Conservation (phyloP, 1,139 yeast species). For the Suhomyces bokatorum region DNA sequence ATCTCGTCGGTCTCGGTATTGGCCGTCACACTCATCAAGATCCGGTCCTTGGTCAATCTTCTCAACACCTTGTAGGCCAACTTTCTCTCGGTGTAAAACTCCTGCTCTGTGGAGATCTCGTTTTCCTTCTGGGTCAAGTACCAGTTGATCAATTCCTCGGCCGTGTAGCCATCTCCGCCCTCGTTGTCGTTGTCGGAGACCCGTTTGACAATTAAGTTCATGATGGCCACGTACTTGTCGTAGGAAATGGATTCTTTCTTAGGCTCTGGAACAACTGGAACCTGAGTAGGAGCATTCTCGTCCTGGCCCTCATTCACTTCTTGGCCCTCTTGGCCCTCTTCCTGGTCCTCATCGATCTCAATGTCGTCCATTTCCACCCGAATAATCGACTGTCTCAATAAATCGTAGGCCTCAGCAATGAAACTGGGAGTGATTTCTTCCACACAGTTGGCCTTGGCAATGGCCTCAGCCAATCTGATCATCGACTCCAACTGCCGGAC, state of each 20-base stretch:
- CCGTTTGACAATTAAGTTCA: constrained; percentile 74
- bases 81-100: constrained; percentile 68
- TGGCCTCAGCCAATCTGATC: constrained; percentile 93
- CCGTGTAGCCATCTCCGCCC: constrained; percentile 69
- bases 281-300: constrained; percentile 11
- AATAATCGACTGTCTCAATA: constrained; percentile 86
- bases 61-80: constrained; percentile 79
- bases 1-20: constrained; percentile 9
- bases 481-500: constrained; percentile 95
- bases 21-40: constrained; percentile 68
- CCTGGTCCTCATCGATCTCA: constrained; percentile 60
- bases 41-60: constrained; percentile 81
- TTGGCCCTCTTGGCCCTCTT: constrained; percentile 10
- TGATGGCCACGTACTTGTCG: constrained; percentile 82
- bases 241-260: constrained; percentile 54
- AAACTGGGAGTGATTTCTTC: constrained; percentile 83
- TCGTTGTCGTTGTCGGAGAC: constrained; percentile 58
- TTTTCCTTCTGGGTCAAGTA: constrained; percentile 77
- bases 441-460: constrained; percentile 95
- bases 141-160: constrained; percentile 72
- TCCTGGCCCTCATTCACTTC: constrained; percentile 9
- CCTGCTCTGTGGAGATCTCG: constrained; percentile 67
- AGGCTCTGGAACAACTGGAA: constrained; percentile 12
- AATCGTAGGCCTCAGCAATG: constrained; percentile 91
- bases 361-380: constrained; percentile 94